Percentiles rank a stretch among this genome's conserved stretches.
phyloP scores from a whole-genome alignment of 2,329 filamentous ascomycete genomes.

The Fusarium floridanum region DNA sequence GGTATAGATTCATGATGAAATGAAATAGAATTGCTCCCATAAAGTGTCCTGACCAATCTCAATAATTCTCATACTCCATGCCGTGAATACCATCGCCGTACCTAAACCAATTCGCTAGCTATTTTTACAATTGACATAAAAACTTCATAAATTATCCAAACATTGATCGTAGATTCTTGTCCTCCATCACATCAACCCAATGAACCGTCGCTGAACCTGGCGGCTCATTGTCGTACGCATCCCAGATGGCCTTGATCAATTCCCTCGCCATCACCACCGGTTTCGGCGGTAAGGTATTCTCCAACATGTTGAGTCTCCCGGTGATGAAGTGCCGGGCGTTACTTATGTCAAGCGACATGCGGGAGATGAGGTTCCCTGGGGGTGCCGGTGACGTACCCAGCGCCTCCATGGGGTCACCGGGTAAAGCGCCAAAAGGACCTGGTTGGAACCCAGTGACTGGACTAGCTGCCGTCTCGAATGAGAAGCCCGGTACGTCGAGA shows the following conservation, averaged over 20 bases:
- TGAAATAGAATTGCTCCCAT: conserved; percentile 18
- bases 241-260: conserved; percentile 57
- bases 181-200: conserved; percentile 60
- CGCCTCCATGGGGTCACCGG: conserved; percentile 15
- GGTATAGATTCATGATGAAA: conserved; percentile 32
- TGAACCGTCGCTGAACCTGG: conserved; percentile 52
- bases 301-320: conserved; percentile 53
- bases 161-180: conserved; percentile 49
- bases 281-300: conserved; percentile 56
- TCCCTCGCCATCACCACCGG: conserved; percentile 58
- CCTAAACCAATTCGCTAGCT: not conserved
- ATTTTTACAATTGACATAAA: not conserved
- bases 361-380: conserved; percentile 34
- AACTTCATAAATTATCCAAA: conserved; percentile 45
- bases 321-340: conserved; percentile 56
- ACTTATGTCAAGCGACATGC: conserved; percentile 52
- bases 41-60: not conserved
- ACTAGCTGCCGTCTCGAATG: conserved; percentile 13
- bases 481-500: conserved; percentile 33
- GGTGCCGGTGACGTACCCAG: conserved; percentile 18
- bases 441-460: conserved; percentile 7
- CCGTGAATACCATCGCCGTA: not conserved
- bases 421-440: conserved; percentile 12
- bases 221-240: conserved; percentile 54
- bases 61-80: not conserved